Conservation (phyloP, 768 basidiomycete species). For the Agrocybe praecox region DNA sequence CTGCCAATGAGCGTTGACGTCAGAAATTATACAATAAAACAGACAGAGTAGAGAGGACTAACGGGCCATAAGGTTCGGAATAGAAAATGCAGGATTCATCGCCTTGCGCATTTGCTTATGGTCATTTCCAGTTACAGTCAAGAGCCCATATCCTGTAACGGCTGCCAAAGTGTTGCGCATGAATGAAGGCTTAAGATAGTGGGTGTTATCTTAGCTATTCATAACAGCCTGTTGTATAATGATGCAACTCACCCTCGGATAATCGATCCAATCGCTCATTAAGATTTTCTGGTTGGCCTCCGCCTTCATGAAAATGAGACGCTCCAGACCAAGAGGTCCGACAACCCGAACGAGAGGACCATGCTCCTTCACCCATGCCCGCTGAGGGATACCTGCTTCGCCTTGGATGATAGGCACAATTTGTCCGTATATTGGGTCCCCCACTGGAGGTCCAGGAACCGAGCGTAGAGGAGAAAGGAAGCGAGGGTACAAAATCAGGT, state of each 20-base stretch:
- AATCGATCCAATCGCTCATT: conserved; percentile 46
- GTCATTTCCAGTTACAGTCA: conserved; percentile 50
- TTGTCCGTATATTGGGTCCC: conserved; percentile 36
- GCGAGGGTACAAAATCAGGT: conserved; percentile 31
- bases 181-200: conserved; percentile 37
- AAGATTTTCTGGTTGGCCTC: conserved; percentile 48
- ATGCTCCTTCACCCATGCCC: conserved; percentile 47
- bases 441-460: conserved; percentile 29
- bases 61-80: conserved; percentile 44
- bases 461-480: conserved; percentile 29
- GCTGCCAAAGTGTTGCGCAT: conserved; percentile 43
- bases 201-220: not conserved
- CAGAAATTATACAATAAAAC: no score
- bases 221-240: not conserved
- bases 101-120: conserved; percentile 52
- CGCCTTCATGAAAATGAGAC: conserved; percentile 44
- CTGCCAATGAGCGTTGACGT: no score
- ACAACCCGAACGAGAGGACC: conserved; percentile 46
- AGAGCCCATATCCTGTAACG: conserved; percentile 45
- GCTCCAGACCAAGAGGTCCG: conserved; percentile 47
- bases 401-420: conserved; percentile 36
- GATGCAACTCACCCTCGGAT: conserved; percentile 36
- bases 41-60: no score
- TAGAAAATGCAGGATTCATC: conserved; percentile 56
- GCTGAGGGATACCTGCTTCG: conserved; percentile 46